These are phyloP conservation scores for Passalora sequoiae DNA, from an alignment of 2,329 filamentous ascomycete genomes.

Conservation along the genomic window DNA sequence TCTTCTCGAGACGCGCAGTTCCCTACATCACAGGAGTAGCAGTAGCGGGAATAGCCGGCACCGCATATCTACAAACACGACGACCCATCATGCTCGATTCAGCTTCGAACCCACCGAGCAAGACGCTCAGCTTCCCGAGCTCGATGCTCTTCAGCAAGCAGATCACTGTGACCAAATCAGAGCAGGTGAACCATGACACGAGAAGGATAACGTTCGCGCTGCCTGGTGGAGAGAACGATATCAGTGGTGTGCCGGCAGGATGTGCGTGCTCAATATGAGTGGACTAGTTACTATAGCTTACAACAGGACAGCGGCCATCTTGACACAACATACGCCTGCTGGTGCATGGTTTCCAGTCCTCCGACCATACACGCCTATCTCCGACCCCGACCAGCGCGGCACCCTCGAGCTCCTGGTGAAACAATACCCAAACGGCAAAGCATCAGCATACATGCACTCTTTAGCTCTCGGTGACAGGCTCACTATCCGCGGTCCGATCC, in stretches of 20 bases:
- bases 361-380: slow-evolving; percentile 63
- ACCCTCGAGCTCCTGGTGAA: slow-evolving; percentile 63
- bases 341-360: slow-evolving; percentile 55
- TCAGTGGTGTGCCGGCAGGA: slow-evolving; percentile 29
- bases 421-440: slow-evolving; percentile 61
- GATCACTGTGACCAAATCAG: slow-evolving; percentile 27
- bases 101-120: slow-evolving; percentile 22
- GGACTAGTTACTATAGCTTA: no score
- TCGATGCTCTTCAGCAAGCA: slow-evolving; percentile 32
- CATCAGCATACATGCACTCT: slow-evolving; percentile 61
- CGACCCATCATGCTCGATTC: slow-evolving; percentile 25
- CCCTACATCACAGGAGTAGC: slow-evolving; percentile 18
- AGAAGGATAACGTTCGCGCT: slow-evolving; percentile 31
- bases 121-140: slow-evolving; percentile 28
- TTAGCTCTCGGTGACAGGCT: slow-evolving; percentile 58
- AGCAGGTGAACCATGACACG: slow-evolving; percentile 34
- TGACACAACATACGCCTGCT: slow-evolving; percentile 55
- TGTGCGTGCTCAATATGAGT: slow-evolving; percentile 21
- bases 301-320: slow-evolving; percentile 48
- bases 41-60: slow-evolving; percentile 12
- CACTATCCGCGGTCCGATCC: slow-evolving; percentile 52
- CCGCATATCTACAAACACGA: slow-evolving; percentile 10
- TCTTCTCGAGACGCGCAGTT: slow-evolving; percentile 16
- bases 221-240: slow-evolving; percentile 26
- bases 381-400: slow-evolving; percentile 52